Conservation (phyloP, 176 grass and related monocot genomes). For the Ananas comosus region DNA sequence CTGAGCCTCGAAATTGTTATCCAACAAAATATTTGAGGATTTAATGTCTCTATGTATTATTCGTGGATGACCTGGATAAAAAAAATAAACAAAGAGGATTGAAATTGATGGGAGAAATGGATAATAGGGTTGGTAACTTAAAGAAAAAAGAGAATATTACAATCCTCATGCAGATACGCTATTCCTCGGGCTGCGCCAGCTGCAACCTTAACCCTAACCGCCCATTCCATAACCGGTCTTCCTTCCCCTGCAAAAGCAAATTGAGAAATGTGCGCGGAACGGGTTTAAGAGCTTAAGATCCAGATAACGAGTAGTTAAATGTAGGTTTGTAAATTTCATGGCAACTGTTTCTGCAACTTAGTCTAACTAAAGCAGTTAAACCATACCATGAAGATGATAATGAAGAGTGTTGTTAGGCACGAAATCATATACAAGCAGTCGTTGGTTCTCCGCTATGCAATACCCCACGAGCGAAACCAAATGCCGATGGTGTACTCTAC, state of each 20-base stretch:
- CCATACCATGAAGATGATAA: slow-evolving; percentile 82
- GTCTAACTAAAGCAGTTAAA: not conserved
- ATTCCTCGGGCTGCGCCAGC: slow-evolving; percentile 83
- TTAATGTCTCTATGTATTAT: slow-evolving; percentile 98
- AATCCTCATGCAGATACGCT: slow-evolving; percentile 92
- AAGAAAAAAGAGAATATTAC: slow-evolving; percentile 36
- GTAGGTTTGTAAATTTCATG: no score
- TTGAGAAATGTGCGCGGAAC: not conserved
- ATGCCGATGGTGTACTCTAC: slow-evolving; percentile 80
- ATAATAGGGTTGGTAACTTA: not conserved
- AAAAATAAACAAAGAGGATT: slow-evolving; percentile 14
- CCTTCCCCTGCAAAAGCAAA: slow-evolving; percentile 30
- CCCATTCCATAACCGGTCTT: slow-evolving; percentile 65
- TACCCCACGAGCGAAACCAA: slow-evolving; percentile 90
- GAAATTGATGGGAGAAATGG: slow-evolving; percentile 4
- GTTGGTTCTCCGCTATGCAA: slow-evolving; percentile 58
- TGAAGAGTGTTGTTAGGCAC: slow-evolving; percentile 72
- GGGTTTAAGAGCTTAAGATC: no score
- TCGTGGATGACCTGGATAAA: slow-evolving; percentile 62
- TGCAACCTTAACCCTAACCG: slow-evolving; percentile 59
- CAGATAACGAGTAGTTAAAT: no score
- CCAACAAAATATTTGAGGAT: slow-evolving; percentile 96
- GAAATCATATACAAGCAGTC: slow-evolving; percentile 80
- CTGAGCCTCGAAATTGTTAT: slow-evolving; percentile 79
- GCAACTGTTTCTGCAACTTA: no score